Evolutionary conservation across 805 yeast genomes (phyloP), one percentile per base, ranked within the genome.

Genomic region (Blastobotrys muscicola): DNA sequence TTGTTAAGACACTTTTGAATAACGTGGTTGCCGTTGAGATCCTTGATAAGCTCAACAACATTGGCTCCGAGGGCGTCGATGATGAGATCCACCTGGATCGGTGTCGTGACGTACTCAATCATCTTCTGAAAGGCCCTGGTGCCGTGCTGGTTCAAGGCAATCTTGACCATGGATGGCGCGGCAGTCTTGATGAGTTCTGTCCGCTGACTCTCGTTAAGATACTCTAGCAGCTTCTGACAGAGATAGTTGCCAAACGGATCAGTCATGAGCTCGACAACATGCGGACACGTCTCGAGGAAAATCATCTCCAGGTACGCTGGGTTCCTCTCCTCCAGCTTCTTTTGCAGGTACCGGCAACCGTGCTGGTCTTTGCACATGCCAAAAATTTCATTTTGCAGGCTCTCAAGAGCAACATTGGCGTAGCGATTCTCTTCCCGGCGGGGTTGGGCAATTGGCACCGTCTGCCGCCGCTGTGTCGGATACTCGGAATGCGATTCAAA

Each of bases 11-110:
- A 85, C 64, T 86, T 89, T 60, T 92, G 98, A 41, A 92, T 82
- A 31, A 92, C 97, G 61, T 90, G 98, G 61, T 92, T 92, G 51
- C 98, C 98, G 63, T 92, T 92, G 60, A 89, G 69, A 61, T 92
- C 97, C 53, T 90, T 75, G 40, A 92, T 81, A 52, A 92, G 67
- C 35, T 77, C 66, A 3, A 89, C 94, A 43, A 92, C 82, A 46
- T 85, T 82, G 2, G 82, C 75, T 20, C 73, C 64, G 45, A 86
- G 69, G 3, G 84, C 68, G 3, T 69, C 65, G 15, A 80, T 76
- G 39, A 85, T 66, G 43, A 85, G 67, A 31, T 69, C 61, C 23
- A 83, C 76, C 63, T 90, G 97, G 53, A 82, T 80, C 13, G 74
- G 76, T 8, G 84, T 74, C 14, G 73, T 63, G 40, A 86, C 72